Percentiles rank a stretch among this genome's conserved stretches.
Evolutionary conservation across 108 stramenopile genomes (phyloP).

Genomic region (Pseudonitzschia delicatissima): DNA sequence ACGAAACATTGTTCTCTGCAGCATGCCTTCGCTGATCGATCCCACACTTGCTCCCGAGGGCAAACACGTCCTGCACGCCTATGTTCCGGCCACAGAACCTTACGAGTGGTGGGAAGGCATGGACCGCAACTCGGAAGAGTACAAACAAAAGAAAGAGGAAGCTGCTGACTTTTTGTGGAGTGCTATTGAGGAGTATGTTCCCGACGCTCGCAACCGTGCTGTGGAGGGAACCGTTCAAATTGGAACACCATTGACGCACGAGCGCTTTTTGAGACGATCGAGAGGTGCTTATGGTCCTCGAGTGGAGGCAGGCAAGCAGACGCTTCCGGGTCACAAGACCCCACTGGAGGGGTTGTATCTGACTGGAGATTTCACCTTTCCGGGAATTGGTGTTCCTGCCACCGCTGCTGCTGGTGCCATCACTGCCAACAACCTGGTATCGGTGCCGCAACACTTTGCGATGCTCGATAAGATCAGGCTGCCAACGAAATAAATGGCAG

Average conservation of each 20-base stretch:
- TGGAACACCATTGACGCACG: slow-evolving; percentile 92
- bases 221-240: slow-evolving; percentile 69
- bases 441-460: slow-evolving; percentile 44
- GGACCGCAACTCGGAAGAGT: slow-evolving; percentile 77
- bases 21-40: slow-evolving; percentile 84
- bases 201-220: slow-evolving; percentile 73
- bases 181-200: slow-evolving; percentile 88
- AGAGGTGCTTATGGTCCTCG: slow-evolving; percentile 63
- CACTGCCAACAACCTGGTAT: slow-evolving; percentile 52
- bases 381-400: slow-evolving; percentile 87
- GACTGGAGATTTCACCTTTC: slow-evolving; percentile 72
- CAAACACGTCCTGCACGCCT: slow-evolving; percentile 91
- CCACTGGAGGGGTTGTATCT: slow-evolving; percentile 45
- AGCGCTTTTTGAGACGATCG: slow-evolving; percentile 77
- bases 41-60: slow-evolving; percentile 82
- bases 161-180: slow-evolving; percentile 88
- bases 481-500: slow-evolving; percentile 47
- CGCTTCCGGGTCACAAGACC: slow-evolving; percentile 62
- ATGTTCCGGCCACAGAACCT: slow-evolving; percentile 88
- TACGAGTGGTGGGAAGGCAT: slow-evolving; percentile 88
- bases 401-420: slow-evolving; percentile 77
- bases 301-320: slow-evolving; percentile 60
- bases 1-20: slow-evolving; percentile 82
- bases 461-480: slow-evolving; percentile 61
- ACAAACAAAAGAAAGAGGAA: slow-evolving; percentile 79